A percentile compares a stretch with the other conserved stretches of the same genome.
phyloP scores from a whole-genome alignment of 257 asterid genomes.

The Cordia subcordata region DNA sequence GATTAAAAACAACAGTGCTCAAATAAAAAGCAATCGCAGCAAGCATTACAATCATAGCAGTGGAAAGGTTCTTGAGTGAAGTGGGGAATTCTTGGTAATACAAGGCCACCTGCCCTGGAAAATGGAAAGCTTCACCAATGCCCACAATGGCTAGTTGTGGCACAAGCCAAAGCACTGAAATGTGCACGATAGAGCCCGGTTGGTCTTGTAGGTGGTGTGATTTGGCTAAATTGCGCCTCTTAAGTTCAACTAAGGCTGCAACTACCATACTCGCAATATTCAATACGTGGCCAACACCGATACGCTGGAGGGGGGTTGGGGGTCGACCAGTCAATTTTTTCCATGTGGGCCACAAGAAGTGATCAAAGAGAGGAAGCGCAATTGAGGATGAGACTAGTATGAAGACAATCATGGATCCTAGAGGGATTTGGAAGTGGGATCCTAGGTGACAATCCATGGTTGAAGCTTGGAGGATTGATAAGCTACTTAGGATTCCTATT shows the following conservation, averaged over 20 bases:
- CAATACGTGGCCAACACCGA: conserved; percentile 21
- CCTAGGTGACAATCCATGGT: conserved; percentile 21
- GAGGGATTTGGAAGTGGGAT: conserved; percentile 20
- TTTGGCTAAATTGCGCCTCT: conserved; percentile 30
- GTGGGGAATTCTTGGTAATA: conserved; percentile 63
- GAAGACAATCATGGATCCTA: conserved; percentile 9
- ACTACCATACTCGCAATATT: conserved; percentile 35
- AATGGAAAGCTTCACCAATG: conserved; percentile 56
- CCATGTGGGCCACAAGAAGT: conserved; percentile 12
- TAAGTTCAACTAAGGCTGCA: conserved; percentile 51
- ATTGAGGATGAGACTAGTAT: conserved; percentile 7
- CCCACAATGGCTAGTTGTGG: conserved; percentile 35
- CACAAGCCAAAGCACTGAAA: conserved; percentile 60
- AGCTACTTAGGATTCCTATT: conserved; percentile 8
- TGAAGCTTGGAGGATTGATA: conserved; percentile 21
- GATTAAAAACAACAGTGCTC: conserved; percentile 6
- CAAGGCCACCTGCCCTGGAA: conserved; percentile 46
- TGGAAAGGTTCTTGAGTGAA: conserved; percentile 41
- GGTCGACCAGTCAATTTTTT: conserved; percentile 1
- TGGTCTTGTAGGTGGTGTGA: conserved; percentile 8
- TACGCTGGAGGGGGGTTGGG: conserved; percentile 16
- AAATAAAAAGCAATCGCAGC: conserved; percentile 21
- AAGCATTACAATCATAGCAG: conserved; percentile 48
- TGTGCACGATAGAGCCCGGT: too few species aligned
- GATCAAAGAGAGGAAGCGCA: conserved; percentile 6